phyloP scores from a whole-genome alignment of 805 yeast genomes.

The Saturnispora sanitii region DNA sequence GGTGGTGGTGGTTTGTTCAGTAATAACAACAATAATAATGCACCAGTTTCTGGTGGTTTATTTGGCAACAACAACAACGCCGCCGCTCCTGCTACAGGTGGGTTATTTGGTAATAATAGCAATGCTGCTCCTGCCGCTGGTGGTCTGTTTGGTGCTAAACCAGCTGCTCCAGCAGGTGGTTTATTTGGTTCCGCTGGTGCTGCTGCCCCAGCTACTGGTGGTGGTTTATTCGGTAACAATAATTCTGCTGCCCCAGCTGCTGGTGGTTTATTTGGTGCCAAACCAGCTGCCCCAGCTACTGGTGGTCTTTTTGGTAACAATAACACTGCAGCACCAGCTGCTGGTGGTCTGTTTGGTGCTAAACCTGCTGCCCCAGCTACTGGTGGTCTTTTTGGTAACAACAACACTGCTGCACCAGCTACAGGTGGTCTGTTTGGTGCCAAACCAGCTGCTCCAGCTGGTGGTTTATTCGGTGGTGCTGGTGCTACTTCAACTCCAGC shows the following conservation, averaged over 20 bases:
- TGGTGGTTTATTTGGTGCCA: slow-evolving; percentile 29
- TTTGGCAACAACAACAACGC: slow-evolving; percentile 21
- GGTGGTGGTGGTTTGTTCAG: slow-evolving; percentile 29
- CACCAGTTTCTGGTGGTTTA: slow-evolving; percentile 24
- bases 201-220: slow-evolving; percentile 5
- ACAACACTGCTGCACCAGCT: slow-evolving; percentile 26
- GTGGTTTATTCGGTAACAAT: slow-evolving; percentile 15
- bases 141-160: slow-evolving; percentile 23
- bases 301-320: slow-evolving; percentile 18
- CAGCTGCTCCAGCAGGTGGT: slow-evolving; percentile 14
- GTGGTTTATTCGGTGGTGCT: slow-evolving; percentile 15
- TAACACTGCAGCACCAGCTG: slow-evolving; percentile 24
- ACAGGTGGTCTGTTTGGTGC: slow-evolving; percentile 24
- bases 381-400: slow-evolving; percentile 29
- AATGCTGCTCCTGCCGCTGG: too few relatives aligned
- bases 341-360: slow-evolving; percentile 29
- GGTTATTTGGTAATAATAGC: slow-evolving; percentile 14
- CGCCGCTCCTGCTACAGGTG: slow-evolving; percentile 16
- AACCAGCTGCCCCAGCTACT: slow-evolving; percentile 9
- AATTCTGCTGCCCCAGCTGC: slow-evolving; percentile 26
- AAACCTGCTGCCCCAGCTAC: slow-evolving; percentile 26
- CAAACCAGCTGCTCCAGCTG: slow-evolving; percentile 8
- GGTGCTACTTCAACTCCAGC: slow-evolving; percentile 11
- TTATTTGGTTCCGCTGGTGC: slow-evolving; percentile 22
- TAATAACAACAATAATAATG: slow-evolving; percentile 17